These are phyloP conservation scores for Globisporangium yorkense DNA, from an alignment of 352 stramenopile genomes.

Conservation along the genomic window DNA sequence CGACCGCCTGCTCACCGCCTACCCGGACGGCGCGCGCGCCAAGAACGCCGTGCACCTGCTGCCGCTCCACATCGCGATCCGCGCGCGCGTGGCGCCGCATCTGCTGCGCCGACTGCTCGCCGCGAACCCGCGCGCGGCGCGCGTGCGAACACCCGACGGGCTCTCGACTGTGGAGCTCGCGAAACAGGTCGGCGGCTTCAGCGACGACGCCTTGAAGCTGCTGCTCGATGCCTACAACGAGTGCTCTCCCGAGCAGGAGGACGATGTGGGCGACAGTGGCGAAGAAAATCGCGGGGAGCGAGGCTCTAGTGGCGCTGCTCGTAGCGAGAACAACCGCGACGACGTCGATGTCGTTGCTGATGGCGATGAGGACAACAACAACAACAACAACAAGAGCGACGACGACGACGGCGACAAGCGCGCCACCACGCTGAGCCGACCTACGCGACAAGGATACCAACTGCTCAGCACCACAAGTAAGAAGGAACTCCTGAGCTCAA, in stretches of 20 bases:
- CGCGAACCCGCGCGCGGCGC: conserved; percentile 46
- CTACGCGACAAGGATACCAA: not conserved
- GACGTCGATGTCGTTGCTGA: not conserved
- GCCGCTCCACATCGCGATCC: conserved; percentile 78
- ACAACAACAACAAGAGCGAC: conserved; percentile 8
- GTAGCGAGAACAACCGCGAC: conserved; percentile 2
- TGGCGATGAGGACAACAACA: conserved; percentile 13
- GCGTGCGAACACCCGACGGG: conserved; percentile 35
- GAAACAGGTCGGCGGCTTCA: conserved; percentile 29
- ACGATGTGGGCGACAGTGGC: not conserved
- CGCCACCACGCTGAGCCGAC: not conserved
- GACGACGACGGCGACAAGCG: conserved; percentile 7
- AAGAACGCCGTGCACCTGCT: conserved; percentile 66
- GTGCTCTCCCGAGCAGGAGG: not conserved
- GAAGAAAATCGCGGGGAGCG: not conserved
- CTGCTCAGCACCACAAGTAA: not conserved
- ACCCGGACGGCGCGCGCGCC: conserved; percentile 44
- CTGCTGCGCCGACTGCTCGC: conserved; percentile 49
- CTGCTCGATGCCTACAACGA: conserved; percentile 20
- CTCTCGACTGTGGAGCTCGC: conserved; percentile 52
- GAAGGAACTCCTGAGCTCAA: not conserved
- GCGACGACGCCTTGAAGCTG: conserved; percentile 45
- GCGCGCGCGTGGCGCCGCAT: conserved; percentile 32
- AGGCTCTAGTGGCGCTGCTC: not conserved
- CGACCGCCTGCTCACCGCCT: conserved; percentile 45